phyloP scores from a whole-genome alignment of 2,329 filamentous ascomycete species.

The Hyphodiscus sp. region DNA sequence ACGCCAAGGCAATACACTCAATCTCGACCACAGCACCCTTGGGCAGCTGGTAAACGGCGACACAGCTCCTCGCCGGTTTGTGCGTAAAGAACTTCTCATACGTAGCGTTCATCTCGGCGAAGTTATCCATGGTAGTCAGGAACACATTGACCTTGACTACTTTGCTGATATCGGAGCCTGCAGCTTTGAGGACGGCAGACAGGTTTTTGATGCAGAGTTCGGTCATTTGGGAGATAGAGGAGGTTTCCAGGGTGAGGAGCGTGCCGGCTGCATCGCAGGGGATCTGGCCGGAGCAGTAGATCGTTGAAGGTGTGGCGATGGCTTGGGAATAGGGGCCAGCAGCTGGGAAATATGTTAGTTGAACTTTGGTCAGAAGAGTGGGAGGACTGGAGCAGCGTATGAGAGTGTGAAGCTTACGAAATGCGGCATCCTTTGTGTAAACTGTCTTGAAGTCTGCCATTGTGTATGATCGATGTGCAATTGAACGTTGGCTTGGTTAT shows the following conservation, averaged over 20 bases:
- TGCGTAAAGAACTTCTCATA: slow-evolving; percentile 79
- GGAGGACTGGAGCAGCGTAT: not conserved
- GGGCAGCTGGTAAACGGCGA: slow-evolving; percentile 84
- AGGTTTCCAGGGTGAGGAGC: slow-evolving; percentile 40
- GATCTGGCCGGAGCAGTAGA: slow-evolving; percentile 58
- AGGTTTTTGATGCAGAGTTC: slow-evolving; percentile 70
- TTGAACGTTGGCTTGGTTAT: not conserved
- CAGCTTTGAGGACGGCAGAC: slow-evolving; percentile 75
- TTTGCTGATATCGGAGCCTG: slow-evolving; percentile 69
- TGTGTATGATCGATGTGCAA: slow-evolving; percentile 6
- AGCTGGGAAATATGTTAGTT: not conserved
- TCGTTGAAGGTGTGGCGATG: slow-evolving; percentile 56
- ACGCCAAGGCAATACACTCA: slow-evolving; percentile 75
- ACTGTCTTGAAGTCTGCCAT: slow-evolving; percentile 30
- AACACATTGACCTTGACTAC: slow-evolving; percentile 94
- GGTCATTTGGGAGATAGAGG: slow-evolving; percentile 59
- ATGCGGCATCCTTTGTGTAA: slow-evolving; percentile 30
- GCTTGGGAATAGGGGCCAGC: slow-evolving; percentile 8
- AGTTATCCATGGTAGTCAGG: slow-evolving; percentile 58
- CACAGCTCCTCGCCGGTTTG: slow-evolving; percentile 86
- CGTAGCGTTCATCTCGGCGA: slow-evolving; percentile 53
- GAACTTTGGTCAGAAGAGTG: not conserved
- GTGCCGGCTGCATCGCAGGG: slow-evolving; percentile 26
- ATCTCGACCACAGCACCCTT: slow-evolving; percentile 88
- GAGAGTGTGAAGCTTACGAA: slow-evolving; percentile 21